Percentiles rank a stretch among this genome's conserved stretches.
These are phyloP conservation scores for Macaranga tanarius DNA, from an alignment of 441 rosid genomes.

Conservation along the genomic window DNA sequence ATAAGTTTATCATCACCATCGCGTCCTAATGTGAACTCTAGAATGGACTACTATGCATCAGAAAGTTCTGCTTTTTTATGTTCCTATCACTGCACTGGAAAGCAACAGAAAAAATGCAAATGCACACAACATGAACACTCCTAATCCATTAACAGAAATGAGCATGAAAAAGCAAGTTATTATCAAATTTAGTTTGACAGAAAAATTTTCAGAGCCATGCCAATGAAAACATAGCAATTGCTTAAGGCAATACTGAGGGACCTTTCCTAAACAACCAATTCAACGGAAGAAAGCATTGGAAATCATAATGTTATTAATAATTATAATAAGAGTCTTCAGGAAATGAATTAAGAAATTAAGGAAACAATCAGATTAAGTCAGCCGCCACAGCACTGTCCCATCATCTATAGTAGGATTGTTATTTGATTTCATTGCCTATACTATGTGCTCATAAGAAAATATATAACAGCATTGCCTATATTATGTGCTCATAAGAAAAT, in stretches of 20 bases:
- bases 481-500: too few species aligned
- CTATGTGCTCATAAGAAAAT: too few species aligned
- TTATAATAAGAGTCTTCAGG: too few species aligned
- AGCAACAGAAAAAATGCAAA: background rate
- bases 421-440: too few species aligned
- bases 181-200: background rate
- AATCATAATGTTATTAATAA: too few species aligned
- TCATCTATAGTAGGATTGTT: too few species aligned
- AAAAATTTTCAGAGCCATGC: background rate
- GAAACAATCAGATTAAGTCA: too few species aligned
- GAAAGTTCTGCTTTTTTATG: background rate
- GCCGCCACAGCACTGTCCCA: too few species aligned
- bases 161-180: background rate
- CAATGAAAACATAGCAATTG: background rate
- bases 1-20: background rate
- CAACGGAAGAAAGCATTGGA: too few species aligned
- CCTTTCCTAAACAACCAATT: background rate
- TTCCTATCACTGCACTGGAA: background rate
- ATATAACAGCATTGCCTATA: too few species aligned
- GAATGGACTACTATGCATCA: background rate
- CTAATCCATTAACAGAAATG: constrained; percentile 3
- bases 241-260: background rate
- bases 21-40: background rate
- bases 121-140: background rate
- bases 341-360: too few species aligned